phyloP scores from a whole-genome alignment of 305 asterid species.

The Rubia peregrina region DNA sequence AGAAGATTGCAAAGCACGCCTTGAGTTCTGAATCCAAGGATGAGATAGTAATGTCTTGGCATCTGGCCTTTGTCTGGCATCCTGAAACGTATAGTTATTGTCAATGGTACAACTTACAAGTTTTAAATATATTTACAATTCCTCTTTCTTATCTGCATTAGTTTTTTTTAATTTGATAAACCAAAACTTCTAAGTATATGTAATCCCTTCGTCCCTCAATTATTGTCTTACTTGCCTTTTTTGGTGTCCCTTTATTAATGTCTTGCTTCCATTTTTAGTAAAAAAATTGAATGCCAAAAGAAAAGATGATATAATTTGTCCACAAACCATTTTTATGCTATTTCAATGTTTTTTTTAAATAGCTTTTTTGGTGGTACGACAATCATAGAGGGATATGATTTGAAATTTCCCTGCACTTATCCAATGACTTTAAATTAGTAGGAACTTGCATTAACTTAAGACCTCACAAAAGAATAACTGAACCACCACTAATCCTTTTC shows the following conservation, averaged over 20 bases:
- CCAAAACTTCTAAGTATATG: not conserved
- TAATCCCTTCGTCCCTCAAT: not conserved
- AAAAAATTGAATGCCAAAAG: too few relatives aligned
- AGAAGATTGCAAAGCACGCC: constrained; percentile 84
- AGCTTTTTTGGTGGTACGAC: too few relatives aligned
- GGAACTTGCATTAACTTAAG: not conserved
- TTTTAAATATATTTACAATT: constrained; percentile 4
- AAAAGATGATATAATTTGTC: too few relatives aligned
- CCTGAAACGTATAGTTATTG: constrained; percentile 48
- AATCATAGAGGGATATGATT: not conserved
- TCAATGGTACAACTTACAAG: constrained; percentile 19
- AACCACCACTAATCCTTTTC: constrained; percentile 1
- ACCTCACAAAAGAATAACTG: not conserved
- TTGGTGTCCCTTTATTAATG: too few relatives aligned
- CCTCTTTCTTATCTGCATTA: not conserved
- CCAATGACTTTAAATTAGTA: not conserved
- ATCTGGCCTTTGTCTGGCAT: constrained; percentile 99
- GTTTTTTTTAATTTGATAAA: not conserved
- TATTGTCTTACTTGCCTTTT: too few relatives aligned
- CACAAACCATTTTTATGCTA: too few relatives aligned
- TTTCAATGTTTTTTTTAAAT: too few relatives aligned
- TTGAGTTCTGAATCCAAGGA: constrained; percentile 97
- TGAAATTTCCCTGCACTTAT: not conserved
- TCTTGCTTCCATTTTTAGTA: too few relatives aligned
- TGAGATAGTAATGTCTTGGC: constrained; percentile 95